phyloP scores from a whole-genome alignment of 495 filamentous ascomycete genomes.

The Daldinia childiae region DNA sequence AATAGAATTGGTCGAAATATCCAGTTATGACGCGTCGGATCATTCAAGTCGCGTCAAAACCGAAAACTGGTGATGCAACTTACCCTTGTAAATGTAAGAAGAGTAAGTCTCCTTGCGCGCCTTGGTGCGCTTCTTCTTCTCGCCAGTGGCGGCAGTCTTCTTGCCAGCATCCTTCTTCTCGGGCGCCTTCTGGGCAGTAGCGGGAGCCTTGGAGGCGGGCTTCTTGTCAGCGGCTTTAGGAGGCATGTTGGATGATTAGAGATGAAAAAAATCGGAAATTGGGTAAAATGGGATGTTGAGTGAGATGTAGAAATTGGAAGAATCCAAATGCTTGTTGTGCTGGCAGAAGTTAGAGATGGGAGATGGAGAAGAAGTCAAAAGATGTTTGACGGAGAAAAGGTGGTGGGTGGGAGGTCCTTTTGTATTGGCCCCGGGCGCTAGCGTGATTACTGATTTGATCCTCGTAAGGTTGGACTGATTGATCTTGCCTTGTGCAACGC shows the following conservation, averaged over 20 bases:
- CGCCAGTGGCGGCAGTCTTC: slow-evolving; percentile 95
- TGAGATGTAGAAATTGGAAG: slow-evolving; percentile 45
- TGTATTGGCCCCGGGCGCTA: slow-evolving; percentile 61
- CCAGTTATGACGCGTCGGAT: slow-evolving; percentile 1
- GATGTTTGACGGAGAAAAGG: slow-evolving; percentile 56
- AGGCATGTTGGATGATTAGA: slow-evolving; percentile 75
- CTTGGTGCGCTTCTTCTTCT: slow-evolving; percentile 99
- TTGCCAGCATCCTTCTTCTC: slow-evolving; percentile 99
- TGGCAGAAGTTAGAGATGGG: slow-evolving; percentile 49
- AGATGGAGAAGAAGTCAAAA: slow-evolving; percentile 54
- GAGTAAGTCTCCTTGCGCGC: slow-evolving; percentile 99
- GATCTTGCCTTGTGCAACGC: slow-evolving; percentile 39
- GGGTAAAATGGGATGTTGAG: slow-evolving; percentile 33
- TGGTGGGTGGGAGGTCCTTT: slow-evolving; percentile 60
- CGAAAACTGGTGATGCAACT: slow-evolving; percentile 45
- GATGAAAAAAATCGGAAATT: slow-evolving; percentile 19
- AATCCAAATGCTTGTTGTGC: slow-evolving; percentile 35
- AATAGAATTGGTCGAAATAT: neutral
- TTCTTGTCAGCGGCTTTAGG: slow-evolving; percentile 98
- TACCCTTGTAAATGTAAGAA: slow-evolving; percentile 99
- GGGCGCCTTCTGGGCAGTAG: slow-evolving; percentile 72
- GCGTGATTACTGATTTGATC: slow-evolving; percentile 58
- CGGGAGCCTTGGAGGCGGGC: slow-evolving; percentile 96
- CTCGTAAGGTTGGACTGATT: slow-evolving; percentile 53
- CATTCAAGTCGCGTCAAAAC: slow-evolving; percentile 11